Percentiles rank a stretch among this genome's conserved stretches.
These are phyloP conservation scores for Macrolepiota dolichaula DNA, from an alignment of 768 basidiomycete species.

Conservation along the genomic window DNA sequence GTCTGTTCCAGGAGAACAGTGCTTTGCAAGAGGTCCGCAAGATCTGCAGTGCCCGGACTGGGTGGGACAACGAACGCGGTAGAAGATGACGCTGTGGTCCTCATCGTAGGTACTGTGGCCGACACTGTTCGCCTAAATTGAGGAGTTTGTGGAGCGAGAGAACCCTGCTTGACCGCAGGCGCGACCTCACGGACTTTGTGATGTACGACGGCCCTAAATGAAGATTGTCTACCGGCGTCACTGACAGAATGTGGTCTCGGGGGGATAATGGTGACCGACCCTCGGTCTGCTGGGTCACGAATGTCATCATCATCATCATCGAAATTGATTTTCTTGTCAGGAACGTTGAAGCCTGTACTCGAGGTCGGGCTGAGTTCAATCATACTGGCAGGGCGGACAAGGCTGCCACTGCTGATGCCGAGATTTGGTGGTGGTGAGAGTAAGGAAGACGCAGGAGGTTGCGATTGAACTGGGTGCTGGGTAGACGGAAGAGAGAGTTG, in stretches of 20 bases:
- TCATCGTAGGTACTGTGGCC: constrained; percentile 15
- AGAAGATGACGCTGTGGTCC: constrained; percentile 16
- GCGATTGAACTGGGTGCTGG: not conserved
- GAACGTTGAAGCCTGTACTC: constrained; percentile 28
- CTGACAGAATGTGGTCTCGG: constrained; percentile 16
- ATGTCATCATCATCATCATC: constrained; percentile 2
- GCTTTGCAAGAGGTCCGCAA: too few relatives aligned
- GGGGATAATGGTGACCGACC: constrained; percentile 16
- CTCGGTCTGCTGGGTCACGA: constrained; percentile 9
- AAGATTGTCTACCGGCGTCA: constrained; percentile 18
- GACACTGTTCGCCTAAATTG: constrained; percentile 16
- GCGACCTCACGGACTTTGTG: constrained; percentile 42
- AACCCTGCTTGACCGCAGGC: not conserved
- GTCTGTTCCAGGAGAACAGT: constrained; percentile 56
- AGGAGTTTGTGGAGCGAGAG: not conserved
- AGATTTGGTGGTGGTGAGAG: not conserved
- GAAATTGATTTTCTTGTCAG: constrained; percentile 18
- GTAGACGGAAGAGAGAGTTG: not conserved
- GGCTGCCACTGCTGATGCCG: not conserved
- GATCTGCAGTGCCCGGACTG: too few relatives aligned
- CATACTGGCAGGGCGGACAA: constrained; percentile 32
- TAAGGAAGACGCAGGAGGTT: not conserved
- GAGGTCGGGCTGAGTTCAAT: constrained; percentile 28
- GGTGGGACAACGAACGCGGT: too few relatives aligned
- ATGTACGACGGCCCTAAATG: constrained; percentile 59